These are phyloP conservation scores for Euphorbia peplus DNA, from an alignment of 345 rosid species.

Conservation along the genomic window DNA sequence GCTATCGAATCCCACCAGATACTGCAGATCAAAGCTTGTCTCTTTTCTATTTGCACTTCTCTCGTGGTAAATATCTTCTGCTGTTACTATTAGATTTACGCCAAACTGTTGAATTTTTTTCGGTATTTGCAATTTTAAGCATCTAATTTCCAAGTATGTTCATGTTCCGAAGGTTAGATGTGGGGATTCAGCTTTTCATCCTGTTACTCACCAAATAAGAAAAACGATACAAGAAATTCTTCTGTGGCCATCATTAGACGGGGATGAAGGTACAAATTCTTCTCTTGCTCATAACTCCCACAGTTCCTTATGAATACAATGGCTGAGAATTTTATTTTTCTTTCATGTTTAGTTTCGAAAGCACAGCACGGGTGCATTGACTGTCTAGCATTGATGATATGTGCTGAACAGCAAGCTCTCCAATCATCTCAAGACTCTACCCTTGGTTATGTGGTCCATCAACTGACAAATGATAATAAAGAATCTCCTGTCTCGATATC, in stretches of 20 bases:
- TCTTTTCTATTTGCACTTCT: constrained; percentile 78
- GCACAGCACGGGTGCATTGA: constrained; percentile 96
- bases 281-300: background rate
- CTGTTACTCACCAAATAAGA: constrained; percentile 47
- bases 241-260: constrained; percentile 72
- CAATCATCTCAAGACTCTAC: constrained; percentile 38
- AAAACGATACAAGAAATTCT: constrained; percentile 50
- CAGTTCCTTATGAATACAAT: constrained; percentile 7
- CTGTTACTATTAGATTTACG: background rate
- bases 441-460: constrained; percentile 46
- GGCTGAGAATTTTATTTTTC: constrained; percentile 8
- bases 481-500: constrained; percentile 24
- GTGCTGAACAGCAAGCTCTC: constrained; percentile 62
- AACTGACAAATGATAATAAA: constrained; percentile 40
- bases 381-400: constrained; percentile 75
- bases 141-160: constrained; percentile 9
- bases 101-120: background rate
- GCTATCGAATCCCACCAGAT: constrained; percentile 44
- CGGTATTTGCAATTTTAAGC: constrained; percentile 12
- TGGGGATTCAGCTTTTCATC: constrained; percentile 47
- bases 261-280: constrained; percentile 56
- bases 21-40: constrained; percentile 67
- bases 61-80: constrained; percentile 56
- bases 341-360: constrained; percentile 57
- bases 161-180: constrained; percentile 53